phyloP scores from a whole-genome alignment of 1,284 basidiomycete genomes.

The Phylloboletellus chloephorus region DNA sequence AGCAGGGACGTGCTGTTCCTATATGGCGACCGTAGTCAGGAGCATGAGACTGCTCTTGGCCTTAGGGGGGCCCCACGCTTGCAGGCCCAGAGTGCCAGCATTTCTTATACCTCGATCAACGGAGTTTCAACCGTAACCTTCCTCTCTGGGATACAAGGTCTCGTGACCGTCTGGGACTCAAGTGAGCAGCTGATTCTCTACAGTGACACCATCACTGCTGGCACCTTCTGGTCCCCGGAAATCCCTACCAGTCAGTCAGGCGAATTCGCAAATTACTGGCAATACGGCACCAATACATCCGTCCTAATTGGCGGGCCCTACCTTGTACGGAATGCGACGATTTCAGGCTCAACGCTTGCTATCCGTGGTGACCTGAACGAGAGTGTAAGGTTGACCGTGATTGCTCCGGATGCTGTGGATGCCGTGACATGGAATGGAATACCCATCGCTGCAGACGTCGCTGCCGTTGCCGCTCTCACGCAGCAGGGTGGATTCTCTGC shows the following conservation, averaged over 20 bases:
- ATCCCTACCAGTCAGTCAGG: slow-evolving; percentile 29
- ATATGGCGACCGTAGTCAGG: slow-evolving; percentile 53
- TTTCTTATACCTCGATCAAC: slow-evolving; percentile 31
- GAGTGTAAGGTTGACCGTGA: slow-evolving; percentile 39
- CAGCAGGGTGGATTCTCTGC: slow-evolving; percentile 38
- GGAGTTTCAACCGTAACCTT: slow-evolving; percentile 42
- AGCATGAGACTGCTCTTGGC: slow-evolving; percentile 52
- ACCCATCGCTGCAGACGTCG: slow-evolving; percentile 36
- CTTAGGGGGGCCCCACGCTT: slow-evolving; percentile 43
- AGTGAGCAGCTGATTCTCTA: slow-evolving; percentile 60
- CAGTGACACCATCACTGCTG: slow-evolving; percentile 57
- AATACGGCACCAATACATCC: slow-evolving; percentile 48
- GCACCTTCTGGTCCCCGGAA: slow-evolving; percentile 51
- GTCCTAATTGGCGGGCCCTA: slow-evolving; percentile 51
- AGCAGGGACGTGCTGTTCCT: slow-evolving; percentile 64
- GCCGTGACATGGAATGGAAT: slow-evolving; percentile 68
- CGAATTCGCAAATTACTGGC: slow-evolving; percentile 42
- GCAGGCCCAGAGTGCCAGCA: slow-evolving; percentile 28
- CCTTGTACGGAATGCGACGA: slow-evolving; percentile 48
- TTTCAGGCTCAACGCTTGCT: slow-evolving; percentile 37
- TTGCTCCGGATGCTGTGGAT: slow-evolving; percentile 43
- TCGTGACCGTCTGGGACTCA: slow-evolving; percentile 62
- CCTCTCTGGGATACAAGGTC: slow-evolving; percentile 49
- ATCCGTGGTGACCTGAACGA: slow-evolving; percentile 46
- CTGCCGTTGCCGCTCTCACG: slow-evolving; percentile 30